Conservation (phyloP, 257 asterid genomes). For the Pogostemon cablin region DNA sequence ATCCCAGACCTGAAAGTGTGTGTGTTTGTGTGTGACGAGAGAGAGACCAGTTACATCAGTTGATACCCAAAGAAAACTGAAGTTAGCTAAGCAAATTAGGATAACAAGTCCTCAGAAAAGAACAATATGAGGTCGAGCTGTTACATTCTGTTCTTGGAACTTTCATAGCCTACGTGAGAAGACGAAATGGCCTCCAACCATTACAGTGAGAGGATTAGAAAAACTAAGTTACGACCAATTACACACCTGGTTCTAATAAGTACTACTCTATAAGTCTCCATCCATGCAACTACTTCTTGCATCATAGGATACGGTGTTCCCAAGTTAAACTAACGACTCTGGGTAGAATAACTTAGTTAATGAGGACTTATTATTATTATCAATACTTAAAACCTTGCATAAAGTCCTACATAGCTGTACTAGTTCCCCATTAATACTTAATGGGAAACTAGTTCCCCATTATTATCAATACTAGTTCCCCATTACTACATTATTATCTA, state of each 20-base stretch:
- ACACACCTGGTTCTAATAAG: not conserved
- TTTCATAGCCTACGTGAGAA: not conserved
- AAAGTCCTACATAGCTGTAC: not conserved
- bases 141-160: not conserved
- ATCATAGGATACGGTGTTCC: not conserved
- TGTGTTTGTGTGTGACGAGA: not conserved
- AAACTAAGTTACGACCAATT: not conserved
- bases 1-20: slow-evolving; percentile 78
- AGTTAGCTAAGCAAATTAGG: not conserved
- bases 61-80: not conserved
- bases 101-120: not conserved
- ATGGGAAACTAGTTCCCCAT: too few species aligned
- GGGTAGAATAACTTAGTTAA: slow-evolving; percentile 3
- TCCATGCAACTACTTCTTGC: slow-evolving; percentile 10
- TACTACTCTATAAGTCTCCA: not conserved
- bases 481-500: not conserved
- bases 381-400: too few species aligned
- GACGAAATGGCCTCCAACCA: not conserved
- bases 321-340: not conserved
- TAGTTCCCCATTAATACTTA: too few species aligned
- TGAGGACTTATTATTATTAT: not conserved
- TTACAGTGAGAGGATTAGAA: not conserved
- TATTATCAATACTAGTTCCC: not conserved
- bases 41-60: not conserved
- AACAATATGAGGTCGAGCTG: too few species aligned